Evolutionary conservation across 1,284 basidiomycete species (phyloP).

Genomic region (Marasmius fiardii): DNA sequence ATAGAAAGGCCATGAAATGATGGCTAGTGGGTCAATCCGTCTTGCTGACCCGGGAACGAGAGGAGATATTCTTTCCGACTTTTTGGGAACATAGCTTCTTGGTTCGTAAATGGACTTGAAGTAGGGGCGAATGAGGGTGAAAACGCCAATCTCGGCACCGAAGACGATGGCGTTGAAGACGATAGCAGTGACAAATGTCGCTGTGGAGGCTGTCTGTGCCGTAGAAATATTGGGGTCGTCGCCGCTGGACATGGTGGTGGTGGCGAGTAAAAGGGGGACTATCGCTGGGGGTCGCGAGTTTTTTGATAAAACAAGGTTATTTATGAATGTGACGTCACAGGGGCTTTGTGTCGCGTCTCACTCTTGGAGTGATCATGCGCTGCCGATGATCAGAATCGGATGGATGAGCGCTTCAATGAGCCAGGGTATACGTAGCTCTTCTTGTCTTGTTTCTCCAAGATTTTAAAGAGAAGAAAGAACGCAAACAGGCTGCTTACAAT

Average conservation of each 20-base stretch:
- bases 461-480: too few species aligned
- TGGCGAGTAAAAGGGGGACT: neutral
- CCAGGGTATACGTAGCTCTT: too few species aligned
- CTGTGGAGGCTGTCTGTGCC: slow-evolving; percentile 45
- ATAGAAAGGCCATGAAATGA: slow-evolving; percentile 58
- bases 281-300: too few species aligned
- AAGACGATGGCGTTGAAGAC: slow-evolving; percentile 71
- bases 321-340: too few species aligned
- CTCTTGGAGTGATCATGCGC: too few species aligned
- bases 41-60: slow-evolving; percentile 17
- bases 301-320: too few species aligned
- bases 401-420: too few species aligned
- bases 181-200: slow-evolving; percentile 76
- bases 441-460: too few species aligned
- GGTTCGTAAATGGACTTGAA: slow-evolving; percentile 83
- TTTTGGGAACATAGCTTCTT: slow-evolving; percentile 58
- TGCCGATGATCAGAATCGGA: too few species aligned
- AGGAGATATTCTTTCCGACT: slow-evolving; percentile 12
- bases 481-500: too few species aligned
- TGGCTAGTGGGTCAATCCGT: slow-evolving; percentile 37
- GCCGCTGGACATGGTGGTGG: neutral
- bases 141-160: slow-evolving; percentile 61
- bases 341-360: too few species aligned
- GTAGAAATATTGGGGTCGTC: slow-evolving; percentile 16
- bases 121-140: slow-evolving; percentile 66